Conservation (phyloP, 1,284 basidiomycete species). For the Xerocomus amazonicus region DNA sequence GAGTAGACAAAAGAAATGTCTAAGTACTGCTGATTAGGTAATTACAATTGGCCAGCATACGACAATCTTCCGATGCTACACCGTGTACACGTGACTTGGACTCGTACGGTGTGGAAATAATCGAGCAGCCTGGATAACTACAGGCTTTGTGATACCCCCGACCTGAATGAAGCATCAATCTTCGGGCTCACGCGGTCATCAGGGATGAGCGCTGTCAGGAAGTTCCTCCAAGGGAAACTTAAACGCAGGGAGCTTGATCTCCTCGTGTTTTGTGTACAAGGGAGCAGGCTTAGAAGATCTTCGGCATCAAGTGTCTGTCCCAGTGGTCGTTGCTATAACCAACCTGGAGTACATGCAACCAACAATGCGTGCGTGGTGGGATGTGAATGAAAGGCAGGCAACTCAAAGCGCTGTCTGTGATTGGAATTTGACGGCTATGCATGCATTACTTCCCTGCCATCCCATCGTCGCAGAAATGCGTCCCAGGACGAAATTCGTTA, state of each 20-base stretch:
- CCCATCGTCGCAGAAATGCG: slow-evolving; percentile 17
- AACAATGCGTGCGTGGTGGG: slow-evolving; percentile 31
- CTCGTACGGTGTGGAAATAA: slow-evolving; percentile 17
- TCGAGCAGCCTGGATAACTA: slow-evolving; percentile 11
- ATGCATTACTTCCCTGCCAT: slow-evolving; percentile 23
- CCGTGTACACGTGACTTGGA: slow-evolving; percentile 19
- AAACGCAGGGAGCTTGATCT: slow-evolving; percentile 17
- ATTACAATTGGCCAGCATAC: too few species aligned
- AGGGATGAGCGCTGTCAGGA: slow-evolving; percentile 2
- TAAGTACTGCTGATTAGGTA: too few species aligned
- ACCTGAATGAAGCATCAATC: slow-evolving; percentile 19
- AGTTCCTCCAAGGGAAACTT: slow-evolving; percentile 16
- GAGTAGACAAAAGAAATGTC: too few species aligned
- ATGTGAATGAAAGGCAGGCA: slow-evolving; percentile 9
- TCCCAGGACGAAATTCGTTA: slow-evolving; percentile 16
- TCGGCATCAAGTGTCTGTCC: slow-evolving; percentile 20
- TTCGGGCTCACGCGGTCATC: slow-evolving; percentile 7
- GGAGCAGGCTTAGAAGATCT: slow-evolving; percentile 18
- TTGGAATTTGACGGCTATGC: slow-evolving; percentile 26
- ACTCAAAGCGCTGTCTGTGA: slow-evolving; percentile 19
- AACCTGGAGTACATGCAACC: slow-evolving; percentile 23
- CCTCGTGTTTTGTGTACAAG: slow-evolving; percentile 20
- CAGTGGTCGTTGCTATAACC: slow-evolving; percentile 30
- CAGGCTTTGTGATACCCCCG: slow-evolving; percentile 30
- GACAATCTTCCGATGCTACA: slow-evolving; percentile 14